Percentiles rank a stretch among this genome's conserved stretches.
Conservation (phyloP, 768 basidiomycete species). For the Naganishia vaughanmartiniae region DNA sequence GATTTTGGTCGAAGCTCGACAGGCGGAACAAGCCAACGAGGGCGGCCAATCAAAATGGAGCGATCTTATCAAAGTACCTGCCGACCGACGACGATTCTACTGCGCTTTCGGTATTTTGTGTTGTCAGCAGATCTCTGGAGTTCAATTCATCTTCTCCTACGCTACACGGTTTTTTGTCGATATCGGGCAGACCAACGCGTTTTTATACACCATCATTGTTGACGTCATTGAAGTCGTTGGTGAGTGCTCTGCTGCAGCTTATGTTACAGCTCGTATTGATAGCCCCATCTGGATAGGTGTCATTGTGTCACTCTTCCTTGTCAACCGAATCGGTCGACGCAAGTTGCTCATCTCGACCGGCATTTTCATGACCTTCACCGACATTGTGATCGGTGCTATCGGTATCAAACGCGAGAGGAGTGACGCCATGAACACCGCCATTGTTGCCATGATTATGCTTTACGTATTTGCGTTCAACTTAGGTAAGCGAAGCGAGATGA, state of each 20-base stretch:
- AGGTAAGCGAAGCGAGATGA: constrained; percentile 41
- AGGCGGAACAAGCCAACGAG: constrained; percentile 40
- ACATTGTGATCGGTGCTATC: constrained; percentile 46
- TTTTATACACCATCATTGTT: constrained; percentile 46
- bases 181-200: constrained; percentile 43
- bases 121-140: constrained; percentile 50
- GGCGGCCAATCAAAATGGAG: constrained; percentile 41
- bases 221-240: constrained; percentile 44
- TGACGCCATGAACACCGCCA: constrained; percentile 42
- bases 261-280: background rate
- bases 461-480: constrained; percentile 52
- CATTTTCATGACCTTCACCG: constrained; percentile 46
- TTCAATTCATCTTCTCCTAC: constrained; percentile 51
- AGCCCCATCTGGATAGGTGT: constrained; percentile 28
- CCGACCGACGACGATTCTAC: constrained; percentile 47
- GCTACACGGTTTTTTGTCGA: constrained; percentile 41
- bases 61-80: constrained; percentile 41
- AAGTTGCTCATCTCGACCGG: constrained; percentile 46
- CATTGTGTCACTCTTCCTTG: constrained; percentile 43
- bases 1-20: constrained; percentile 43
- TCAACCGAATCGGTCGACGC: constrained; percentile 48
- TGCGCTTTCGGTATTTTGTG: constrained; percentile 50
- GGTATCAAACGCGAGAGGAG: constrained; percentile 36
- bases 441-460: constrained; percentile 50
- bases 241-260: background rate